Evolutionary conservation across 2,329 filamentous ascomycete species (phyloP).

Genomic region (Thyridium curvatum): DNA sequence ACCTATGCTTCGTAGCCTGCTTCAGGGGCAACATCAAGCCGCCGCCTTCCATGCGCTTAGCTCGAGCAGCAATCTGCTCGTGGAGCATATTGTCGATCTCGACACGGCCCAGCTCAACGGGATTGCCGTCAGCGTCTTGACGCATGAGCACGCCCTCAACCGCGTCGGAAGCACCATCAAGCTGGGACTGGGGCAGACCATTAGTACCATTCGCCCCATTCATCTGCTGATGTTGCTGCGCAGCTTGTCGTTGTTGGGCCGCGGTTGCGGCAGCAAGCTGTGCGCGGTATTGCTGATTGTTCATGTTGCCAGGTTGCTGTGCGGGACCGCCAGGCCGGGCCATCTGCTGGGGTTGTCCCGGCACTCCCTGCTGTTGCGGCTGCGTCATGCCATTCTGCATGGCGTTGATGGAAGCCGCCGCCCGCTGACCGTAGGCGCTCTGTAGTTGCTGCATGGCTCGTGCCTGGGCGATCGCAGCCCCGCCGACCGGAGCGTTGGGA

Average conservation of each 20-base stretch:
- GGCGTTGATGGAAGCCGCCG: slow-evolving; percentile 60
- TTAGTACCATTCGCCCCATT: slow-evolving; percentile 31
- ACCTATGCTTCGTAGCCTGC: slow-evolving; percentile 36
- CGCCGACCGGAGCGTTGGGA: slow-evolving; percentile 25
- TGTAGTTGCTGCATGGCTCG: slow-evolving; percentile 52
- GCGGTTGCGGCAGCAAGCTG: slow-evolving; percentile 23
- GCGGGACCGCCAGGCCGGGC: slow-evolving; percentile 11
- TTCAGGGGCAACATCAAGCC: slow-evolving; percentile 69
- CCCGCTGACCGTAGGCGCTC: slow-evolving; percentile 54
- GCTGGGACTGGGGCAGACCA: slow-evolving; percentile 47
- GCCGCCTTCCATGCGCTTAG: slow-evolving; percentile 65
- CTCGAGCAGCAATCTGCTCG: slow-evolving; percentile 57
- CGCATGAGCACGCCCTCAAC: slow-evolving; percentile 55
- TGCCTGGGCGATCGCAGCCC: slow-evolving; percentile 35
- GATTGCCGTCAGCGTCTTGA: slow-evolving; percentile 45
- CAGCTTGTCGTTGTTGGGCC: slow-evolving; percentile 23
- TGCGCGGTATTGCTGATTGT: slow-evolving; percentile 26
- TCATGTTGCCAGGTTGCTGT: slow-evolving; percentile 9
- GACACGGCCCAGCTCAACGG: slow-evolving; percentile 49
- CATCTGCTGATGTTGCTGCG: slow-evolving; percentile 26
- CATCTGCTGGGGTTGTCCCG: slow-evolving; percentile 12
- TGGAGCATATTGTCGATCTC: slow-evolving; percentile 67
- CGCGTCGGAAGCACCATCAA: slow-evolving; percentile 65
- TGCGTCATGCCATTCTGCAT: slow-evolving; percentile 39
- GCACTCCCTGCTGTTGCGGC: slow-evolving; percentile 15